These are phyloP conservation scores for Mycena sanguinolenta DNA, from an alignment of 768 basidiomycete species.

Conservation along the genomic window DNA sequence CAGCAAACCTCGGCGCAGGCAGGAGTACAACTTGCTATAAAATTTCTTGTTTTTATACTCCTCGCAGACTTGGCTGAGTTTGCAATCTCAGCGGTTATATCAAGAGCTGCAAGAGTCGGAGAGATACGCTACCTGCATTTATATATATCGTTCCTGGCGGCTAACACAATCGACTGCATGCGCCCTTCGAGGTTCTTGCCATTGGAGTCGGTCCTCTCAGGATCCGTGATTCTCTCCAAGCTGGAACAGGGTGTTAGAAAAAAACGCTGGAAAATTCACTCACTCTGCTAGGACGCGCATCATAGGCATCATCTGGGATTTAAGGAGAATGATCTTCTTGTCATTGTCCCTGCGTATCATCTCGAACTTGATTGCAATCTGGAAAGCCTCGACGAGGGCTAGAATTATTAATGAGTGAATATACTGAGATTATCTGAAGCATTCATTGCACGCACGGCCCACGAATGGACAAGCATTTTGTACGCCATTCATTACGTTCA, in stretches of 20 bases:
- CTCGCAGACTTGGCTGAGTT: constrained; percentile 45
- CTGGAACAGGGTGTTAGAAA: constrained; percentile 35
- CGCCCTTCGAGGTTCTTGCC: constrained; percentile 37
- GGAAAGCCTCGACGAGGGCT: constrained; percentile 66
- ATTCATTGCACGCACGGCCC: constrained; percentile 4
- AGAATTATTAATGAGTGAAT: neutral
- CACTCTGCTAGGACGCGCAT: constrained; percentile 62
- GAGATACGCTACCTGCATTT: constrained; percentile 53
- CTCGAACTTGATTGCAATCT: constrained; percentile 62
- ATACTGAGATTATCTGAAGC: neutral
- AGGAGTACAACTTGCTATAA: constrained; percentile 46
- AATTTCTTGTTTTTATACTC: constrained; percentile 59
- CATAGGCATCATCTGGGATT: constrained; percentile 64
- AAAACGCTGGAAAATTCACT: constrained; percentile 28
- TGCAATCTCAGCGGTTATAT: neutral
- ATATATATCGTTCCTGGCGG: constrained; percentile 56
- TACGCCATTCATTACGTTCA: constrained; percentile 21
- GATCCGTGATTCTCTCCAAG: constrained; percentile 45
- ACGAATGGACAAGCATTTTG: constrained; percentile 20
- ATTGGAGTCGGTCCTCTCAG: constrained; percentile 46
- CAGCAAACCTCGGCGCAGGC: neutral
- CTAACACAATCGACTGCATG: constrained; percentile 32
- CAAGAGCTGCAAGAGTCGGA: constrained; percentile 24
- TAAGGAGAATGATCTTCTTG: constrained; percentile 59
- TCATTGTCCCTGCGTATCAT: constrained; percentile 65